Percentiles rank a stretch among this genome's conserved stretches.
These are phyloP conservation scores for Sisymbrium irio DNA, from an alignment of 345 rosid species.

Conservation along the genomic window DNA sequence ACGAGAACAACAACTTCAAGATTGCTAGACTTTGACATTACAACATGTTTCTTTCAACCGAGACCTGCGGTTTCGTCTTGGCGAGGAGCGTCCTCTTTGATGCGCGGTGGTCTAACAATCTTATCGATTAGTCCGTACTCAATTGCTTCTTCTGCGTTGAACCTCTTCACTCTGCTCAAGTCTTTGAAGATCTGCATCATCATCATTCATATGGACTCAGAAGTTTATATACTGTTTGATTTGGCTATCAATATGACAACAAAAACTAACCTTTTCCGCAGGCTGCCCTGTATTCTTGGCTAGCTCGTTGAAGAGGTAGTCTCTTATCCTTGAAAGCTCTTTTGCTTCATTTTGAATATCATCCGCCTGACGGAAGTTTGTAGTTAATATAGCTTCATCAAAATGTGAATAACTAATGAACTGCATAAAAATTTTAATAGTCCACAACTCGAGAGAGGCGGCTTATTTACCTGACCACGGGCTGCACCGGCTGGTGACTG, in stretches of 20 bases:
- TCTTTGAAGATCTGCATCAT: conserved; percentile 56
- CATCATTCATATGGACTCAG: conserved; percentile 12
- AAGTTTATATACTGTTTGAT: not conserved
- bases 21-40: not conserved
- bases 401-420: not conserved
- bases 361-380: conserved; percentile 55
- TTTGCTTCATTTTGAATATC: conserved; percentile 72
- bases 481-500: conserved; percentile 78
- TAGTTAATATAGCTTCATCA: not conserved
- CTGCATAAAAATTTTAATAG: not conserved
- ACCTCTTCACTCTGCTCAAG: conserved; percentile 60
- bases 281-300: conserved; percentile 83
- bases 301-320: conserved; percentile 71
- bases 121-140: conserved; percentile 82
- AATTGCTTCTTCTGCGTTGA: conserved; percentile 66
- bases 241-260: not conserved
- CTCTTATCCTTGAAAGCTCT: conserved; percentile 77
- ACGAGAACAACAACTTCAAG: conserved; percentile 5
- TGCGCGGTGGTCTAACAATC: conserved; percentile 61
- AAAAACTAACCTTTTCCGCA: conserved; percentile 60
- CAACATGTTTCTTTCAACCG: conserved; percentile 36
- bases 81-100: conserved; percentile 51
- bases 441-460: not conserved
- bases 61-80: conserved; percentile 53
- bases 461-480: conserved; percentile 67